Evolutionary conservation across 176 grass and related monocot genomes (phyloP).

Genomic region (Bolboschoenus planiculmis): DNA sequence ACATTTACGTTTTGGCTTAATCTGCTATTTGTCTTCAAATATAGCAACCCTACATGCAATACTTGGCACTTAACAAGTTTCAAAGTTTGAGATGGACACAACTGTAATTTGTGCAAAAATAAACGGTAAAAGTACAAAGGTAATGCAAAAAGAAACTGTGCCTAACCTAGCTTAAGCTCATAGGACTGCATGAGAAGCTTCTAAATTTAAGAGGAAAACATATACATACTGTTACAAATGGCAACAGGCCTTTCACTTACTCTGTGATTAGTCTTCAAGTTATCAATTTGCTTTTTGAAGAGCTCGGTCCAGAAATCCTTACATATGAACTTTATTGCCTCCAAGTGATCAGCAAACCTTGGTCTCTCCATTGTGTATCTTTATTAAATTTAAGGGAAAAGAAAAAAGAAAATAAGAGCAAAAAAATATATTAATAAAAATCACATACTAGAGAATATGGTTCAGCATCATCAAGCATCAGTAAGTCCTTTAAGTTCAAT

Average conservation of each 20-base stretch:
- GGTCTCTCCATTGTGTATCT: slow-evolving; percentile 92
- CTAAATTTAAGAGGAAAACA: background rate
- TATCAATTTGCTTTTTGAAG: slow-evolving; percentile 98
- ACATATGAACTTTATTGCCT: slow-evolving; percentile 98
- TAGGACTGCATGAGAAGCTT: background rate
- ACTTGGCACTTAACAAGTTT: background rate
- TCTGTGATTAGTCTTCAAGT: slow-evolving; percentile 95
- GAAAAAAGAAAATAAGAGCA: background rate
- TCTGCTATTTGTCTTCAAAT: background rate
- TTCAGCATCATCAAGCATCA: background rate
- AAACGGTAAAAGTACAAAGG: background rate
- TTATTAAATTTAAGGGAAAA: slow-evolving; percentile 6
- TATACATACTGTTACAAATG: background rate
- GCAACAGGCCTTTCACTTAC: slow-evolving; percentile 29
- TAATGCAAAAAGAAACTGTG: background rate
- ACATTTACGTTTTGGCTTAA: background rate
- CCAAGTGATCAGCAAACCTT: slow-evolving; percentile 88
- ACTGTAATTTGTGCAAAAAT: background rate
- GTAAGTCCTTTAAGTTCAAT: background rate
- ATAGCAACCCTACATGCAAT: background rate
- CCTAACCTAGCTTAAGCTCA: background rate
- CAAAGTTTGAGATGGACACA: background rate
- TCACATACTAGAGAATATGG: background rate
- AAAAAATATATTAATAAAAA: background rate
- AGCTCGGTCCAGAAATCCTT: slow-evolving; percentile 97